Conservation (phyloP, 2,329 filamentous ascomycete species). For the Hypoxylon sp. region DNA sequence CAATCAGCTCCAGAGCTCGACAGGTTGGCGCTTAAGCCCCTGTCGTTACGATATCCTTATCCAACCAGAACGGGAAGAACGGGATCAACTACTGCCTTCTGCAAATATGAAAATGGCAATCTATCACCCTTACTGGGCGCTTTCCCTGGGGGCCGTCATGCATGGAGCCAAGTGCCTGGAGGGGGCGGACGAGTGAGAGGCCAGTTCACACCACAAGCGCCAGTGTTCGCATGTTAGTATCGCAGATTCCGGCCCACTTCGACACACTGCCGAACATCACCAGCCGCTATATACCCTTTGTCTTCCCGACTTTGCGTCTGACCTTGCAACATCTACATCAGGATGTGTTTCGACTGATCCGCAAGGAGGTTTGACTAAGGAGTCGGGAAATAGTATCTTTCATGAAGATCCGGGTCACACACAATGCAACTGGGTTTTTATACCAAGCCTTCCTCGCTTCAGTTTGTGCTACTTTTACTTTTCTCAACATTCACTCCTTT, state of each 20-base stretch:
- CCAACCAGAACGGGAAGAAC: constrained; percentile 53
- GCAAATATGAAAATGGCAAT: constrained; percentile 49
- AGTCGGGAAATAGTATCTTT: constrained; percentile 48
- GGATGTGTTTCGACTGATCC: constrained; percentile 66
- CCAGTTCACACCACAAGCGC: constrained; percentile 59
- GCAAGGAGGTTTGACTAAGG: constrained; percentile 59
- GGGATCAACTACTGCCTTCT: constrained; percentile 43
- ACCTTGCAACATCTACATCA: constrained; percentile 64
- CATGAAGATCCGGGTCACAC: constrained; percentile 53
- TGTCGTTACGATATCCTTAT: constrained; percentile 47
- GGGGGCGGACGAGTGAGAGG: constrained; percentile 60
- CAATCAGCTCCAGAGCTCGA: constrained; percentile 49
- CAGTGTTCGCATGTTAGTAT: constrained; percentile 55
- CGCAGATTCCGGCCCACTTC: constrained; percentile 53
- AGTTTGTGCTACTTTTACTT: constrained; percentile 48
- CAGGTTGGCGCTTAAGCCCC: constrained; percentile 53
- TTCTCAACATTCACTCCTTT: constrained; percentile 49
- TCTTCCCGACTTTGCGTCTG: constrained; percentile 60
- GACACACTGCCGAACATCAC: constrained; percentile 64
- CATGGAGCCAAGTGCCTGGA: constrained; percentile 55
- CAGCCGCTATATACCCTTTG: constrained; percentile 72
- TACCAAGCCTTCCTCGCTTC: constrained; percentile 52
- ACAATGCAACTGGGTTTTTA: constrained; percentile 55
- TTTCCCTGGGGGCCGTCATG: constrained; percentile 58
- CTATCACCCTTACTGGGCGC: constrained; percentile 56